Conservation (phyloP, 352 stramenopile genomes). For the Globisporangium cederbergense region DNA sequence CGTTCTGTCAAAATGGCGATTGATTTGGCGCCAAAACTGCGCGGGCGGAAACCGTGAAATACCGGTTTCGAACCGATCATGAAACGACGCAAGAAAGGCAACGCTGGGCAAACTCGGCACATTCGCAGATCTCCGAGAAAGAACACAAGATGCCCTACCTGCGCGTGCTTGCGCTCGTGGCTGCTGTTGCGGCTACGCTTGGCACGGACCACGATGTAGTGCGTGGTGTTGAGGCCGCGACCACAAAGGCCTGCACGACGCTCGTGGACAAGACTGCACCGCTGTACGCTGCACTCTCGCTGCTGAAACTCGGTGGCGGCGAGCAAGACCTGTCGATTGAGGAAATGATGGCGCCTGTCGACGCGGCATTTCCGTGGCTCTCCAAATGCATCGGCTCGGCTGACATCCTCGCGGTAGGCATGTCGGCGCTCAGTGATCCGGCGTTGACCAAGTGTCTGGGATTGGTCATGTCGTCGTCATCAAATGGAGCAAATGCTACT, state of each 20-base stretch:
- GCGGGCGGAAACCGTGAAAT: too few relatives aligned
- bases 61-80: too few relatives aligned
- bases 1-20: not conserved
- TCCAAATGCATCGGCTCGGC: constrained; percentile 32
- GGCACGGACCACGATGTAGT: not conserved
- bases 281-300: constrained; percentile 22
- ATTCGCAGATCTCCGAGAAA: not conserved
- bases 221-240: not conserved
- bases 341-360: constrained; percentile 28
- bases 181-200: not conserved
- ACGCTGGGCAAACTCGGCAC: too few relatives aligned
- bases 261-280: constrained; percentile 18
- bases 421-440: constrained; percentile 23
- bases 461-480: constrained; percentile 9
- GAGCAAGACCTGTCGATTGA: constrained; percentile 25
- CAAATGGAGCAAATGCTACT: not conserved
- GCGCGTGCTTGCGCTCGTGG: not conserved
- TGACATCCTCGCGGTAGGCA: constrained; percentile 25
- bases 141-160: not conserved
- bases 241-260: constrained; percentile 12
- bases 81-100: not conserved
- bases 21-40: constrained; percentile 8
- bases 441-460: constrained; percentile 25
- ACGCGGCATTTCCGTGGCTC: constrained; percentile 32
- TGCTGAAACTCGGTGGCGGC: constrained; percentile 12